Evolutionary conservation across 2,329 filamentous ascomycete genomes (phyloP), one percentile per base, ranked within the genome.

Genomic region (Fusarium decemcellulare): DNA sequence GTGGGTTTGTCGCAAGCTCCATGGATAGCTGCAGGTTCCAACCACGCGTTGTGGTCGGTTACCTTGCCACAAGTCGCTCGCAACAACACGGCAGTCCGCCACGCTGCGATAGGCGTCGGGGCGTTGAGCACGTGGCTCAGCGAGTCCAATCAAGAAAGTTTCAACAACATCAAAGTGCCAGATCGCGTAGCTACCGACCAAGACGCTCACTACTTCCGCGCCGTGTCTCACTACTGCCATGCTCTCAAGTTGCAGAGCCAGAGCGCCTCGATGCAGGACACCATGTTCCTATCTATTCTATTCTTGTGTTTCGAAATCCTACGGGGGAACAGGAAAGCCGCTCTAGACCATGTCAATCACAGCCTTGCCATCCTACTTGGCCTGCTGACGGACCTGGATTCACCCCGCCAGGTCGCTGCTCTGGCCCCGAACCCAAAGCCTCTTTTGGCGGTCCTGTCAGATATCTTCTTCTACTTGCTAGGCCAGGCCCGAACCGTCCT

Each of bases 291-390:
- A 1, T 79, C 79, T 0, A 51, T 81, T 0, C 43, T 81, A 4
- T 63, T 77, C 1, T 50, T 81, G 0, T 74, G 72, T 11, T 81
- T 81, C 14, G 79, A 81, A 34, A 74, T 62, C 0, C 58, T 81
- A 0, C 60, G 77, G 10, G 79, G 76, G 2, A 74, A 77, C 14
- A 68, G 63, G 9, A 77, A 74, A 36, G 76, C 76, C 8, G 79
- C 78, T 0, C 50, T 80, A 15, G 72, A 76, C n/a, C 79, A 81
- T 48, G 67, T 81, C 6, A 80, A 80, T 16, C 79, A 81, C 44
- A 78, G 76, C 0, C 59, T 81, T 10, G 74, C 79, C 9, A 70
- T 81, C 5, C 44, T 81, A 1, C 67, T 81, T 15, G 61, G 74
- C 1, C 48, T 81, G 7, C 10, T 80, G n/a, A 74, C 74, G 0